Evolutionary conservation across 768 basidiomycete species (phyloP), one percentile per base, ranked within the genome.

Genomic region (Amanita exitialis): DNA sequence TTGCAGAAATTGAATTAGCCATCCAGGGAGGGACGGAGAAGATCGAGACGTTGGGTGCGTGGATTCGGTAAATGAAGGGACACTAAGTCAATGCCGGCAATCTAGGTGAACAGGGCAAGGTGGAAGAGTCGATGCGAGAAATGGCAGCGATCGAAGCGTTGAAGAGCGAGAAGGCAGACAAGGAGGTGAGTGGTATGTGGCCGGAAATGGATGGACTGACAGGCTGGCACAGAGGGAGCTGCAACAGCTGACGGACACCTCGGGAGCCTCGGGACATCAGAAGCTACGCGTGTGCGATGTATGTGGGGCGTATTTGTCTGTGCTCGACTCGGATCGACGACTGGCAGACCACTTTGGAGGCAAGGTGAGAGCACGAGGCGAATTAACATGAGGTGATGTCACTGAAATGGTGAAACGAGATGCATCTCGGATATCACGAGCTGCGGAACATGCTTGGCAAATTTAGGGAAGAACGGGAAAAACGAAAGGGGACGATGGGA

Each of bases 241-340:
- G 41, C 93, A 96, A 68, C 85, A 93, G 66, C 73, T 99, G 56
- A 96, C 95, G 37, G 96, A 99, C 64, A 98, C 92, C 27, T 95
- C 94, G 36, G 96, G 96, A 51, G 96, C 96, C 4, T 96, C 93
- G 51, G 96, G 96, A n/a, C 96, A 99, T 74, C 96, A 99, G 70
- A 98, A 98, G 69, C 74, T 99, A 59, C 86, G 96, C 55, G 96
- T 99, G n/a, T 98, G 96, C 72, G 96, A 99, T 72, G 94, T 97
- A 25, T 99, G 96, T 65, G 96, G 96, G 60, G 96, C 96, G n/a
- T 98, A 98, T 74, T 78, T 99, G 41, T 95, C 91, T 13, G 90
- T 99, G 34, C 77, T 98, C 44, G 96, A 99, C 69, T 97, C 95
- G 52, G 96, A 99, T 73, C 84, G 95, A 65, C 92, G 96, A 65